Evolutionary conservation across 805 yeast genomes (phyloP), one percentile per base, ranked within the genome.

Genomic region (Isabelozyma rhagii): DNA sequence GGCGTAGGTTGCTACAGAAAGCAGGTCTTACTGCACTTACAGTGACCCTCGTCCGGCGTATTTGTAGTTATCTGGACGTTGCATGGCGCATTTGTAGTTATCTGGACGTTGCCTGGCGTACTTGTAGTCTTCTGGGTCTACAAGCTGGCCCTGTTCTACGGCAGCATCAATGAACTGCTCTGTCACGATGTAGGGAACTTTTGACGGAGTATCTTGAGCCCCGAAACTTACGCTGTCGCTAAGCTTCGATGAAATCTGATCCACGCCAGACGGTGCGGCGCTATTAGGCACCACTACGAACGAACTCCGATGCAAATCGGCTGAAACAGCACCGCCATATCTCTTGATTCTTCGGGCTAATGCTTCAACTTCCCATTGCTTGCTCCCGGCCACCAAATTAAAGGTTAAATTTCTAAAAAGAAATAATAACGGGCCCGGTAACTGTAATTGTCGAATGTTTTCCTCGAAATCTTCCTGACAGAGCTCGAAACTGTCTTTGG

Each of bases 321-420:
- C 18, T 1, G 54, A 49, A 3, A 72, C 58, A 4, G 71, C 43
- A 2, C 62, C 65, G 1, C 83, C 88, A 21, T 81, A 84, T 45
- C 79, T 73, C 18, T 63, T 57, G 31, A 69, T 67, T 13, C 79
- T 67, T 28, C 65, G 61, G 6, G 49, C 38, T 29, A 64, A 25
- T 17, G 57, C 52, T 10, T 52, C 50, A 13, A 13, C 18, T 5
- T 4, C 10, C 41, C 41, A 39, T 39, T n/a, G 45, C 41, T 15
- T 5, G 27, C 41, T 27, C 2, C 45, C 38, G 13, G 53, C 50
- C 1, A 66, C 56, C 1, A 80, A 52, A 48, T 56, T 71, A 36
- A 78, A 68, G 1, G 45, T 57, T 13, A 76, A 57, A 3, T 63
- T 67, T 7, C 57, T 42, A 44, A 82, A 78, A 25, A 78, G 50